Evolutionary conservation across 1,139 yeast genomes (phyloP), one percentile per base, ranked within the genome.

Genomic region (Komagataea norvegica): DNA sequence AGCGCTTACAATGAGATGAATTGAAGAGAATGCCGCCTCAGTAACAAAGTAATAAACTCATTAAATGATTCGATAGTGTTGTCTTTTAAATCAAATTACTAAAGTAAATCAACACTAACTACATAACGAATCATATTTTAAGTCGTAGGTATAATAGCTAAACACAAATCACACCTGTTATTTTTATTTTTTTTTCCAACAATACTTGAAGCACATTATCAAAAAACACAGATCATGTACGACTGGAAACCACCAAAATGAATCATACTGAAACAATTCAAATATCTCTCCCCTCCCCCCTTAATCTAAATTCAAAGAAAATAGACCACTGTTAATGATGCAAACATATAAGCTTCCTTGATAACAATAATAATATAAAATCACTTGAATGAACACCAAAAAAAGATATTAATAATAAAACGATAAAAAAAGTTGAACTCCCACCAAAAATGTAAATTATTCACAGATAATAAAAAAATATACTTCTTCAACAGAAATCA

Each of bases 371-470:
- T 18, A 26, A 33, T 33, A 33, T 36, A 29, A 29, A 37, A 33
- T 33, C 40, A 37, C 36, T 36, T 36, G 36, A 36, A 37, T 37
- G 40, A 36, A 37, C 40, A 37, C 40, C 40, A 32, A 37, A 35
- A 29, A 37, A 36, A 30, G 27, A 30, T 30, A 33, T 33, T 33
- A 37, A 33, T 37, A 29, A 32, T 26, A 34, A 33, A 37, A 33
- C 29, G 25, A 26, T 32, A 31, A 15, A 33, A 31, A 33, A 33
- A 25, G 33, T 29, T 33, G 33, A 33, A 33, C 36, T 29, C 36
- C 36, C 33, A 26, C 31, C 20, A 20, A n/a, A 29, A 21, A 29
- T 17, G 13, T 26, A 27, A 21, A 21, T 18, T 23, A 20, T 17
- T 21, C 24, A 21, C 10, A 21, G 10, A 20, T 11, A 23, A 10